phyloP scores from a whole-genome alignment of 108 stramenopile species.

The Cyclotella sp. region DNA sequence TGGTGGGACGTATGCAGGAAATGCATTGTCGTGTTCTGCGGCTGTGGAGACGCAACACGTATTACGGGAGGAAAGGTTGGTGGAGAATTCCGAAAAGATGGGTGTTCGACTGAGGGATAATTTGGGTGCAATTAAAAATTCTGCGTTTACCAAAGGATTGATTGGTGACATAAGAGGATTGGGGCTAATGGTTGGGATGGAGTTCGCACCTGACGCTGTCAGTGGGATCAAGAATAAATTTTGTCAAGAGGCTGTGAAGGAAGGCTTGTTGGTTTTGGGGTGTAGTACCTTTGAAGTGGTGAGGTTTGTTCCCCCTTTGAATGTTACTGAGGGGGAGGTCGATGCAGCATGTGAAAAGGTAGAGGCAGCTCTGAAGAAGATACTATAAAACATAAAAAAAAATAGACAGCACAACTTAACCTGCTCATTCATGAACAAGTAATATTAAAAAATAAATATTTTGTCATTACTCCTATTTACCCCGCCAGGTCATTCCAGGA shows the following conservation, averaged over 20 bases:
- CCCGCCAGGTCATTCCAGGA: too few relatives aligned
- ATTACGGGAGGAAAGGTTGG: slow-evolving; percentile 58
- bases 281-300: slow-evolving; percentile 85
- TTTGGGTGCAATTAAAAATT: slow-evolving; percentile 37
- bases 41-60: slow-evolving; percentile 69
- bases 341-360: slow-evolving; percentile 72
- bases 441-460: too few relatives aligned
- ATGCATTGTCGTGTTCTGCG: slow-evolving; percentile 71
- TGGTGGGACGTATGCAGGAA: slow-evolving; percentile 78
- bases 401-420: too few relatives aligned
- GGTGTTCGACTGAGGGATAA: slow-evolving; percentile 55
- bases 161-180: slow-evolving; percentile 69
- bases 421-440: too few relatives aligned
- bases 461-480: too few relatives aligned
- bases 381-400: neutral
- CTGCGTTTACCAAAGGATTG: slow-evolving; percentile 32
- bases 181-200: slow-evolving; percentile 75
- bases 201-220: slow-evolving; percentile 58
- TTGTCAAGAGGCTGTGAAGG: slow-evolving; percentile 50
- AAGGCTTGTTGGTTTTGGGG: slow-evolving; percentile 90
- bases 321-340: slow-evolving; percentile 79
- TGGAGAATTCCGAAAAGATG: slow-evolving; percentile 51
- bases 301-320: slow-evolving; percentile 92
- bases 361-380: slow-evolving; percentile 63
- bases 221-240: slow-evolving; percentile 28